Evolutionary conservation across 2,329 filamentous ascomycete species (phyloP), one percentile per base, ranked within the genome.

Genomic region (Aspergillus intermedius): DNA sequence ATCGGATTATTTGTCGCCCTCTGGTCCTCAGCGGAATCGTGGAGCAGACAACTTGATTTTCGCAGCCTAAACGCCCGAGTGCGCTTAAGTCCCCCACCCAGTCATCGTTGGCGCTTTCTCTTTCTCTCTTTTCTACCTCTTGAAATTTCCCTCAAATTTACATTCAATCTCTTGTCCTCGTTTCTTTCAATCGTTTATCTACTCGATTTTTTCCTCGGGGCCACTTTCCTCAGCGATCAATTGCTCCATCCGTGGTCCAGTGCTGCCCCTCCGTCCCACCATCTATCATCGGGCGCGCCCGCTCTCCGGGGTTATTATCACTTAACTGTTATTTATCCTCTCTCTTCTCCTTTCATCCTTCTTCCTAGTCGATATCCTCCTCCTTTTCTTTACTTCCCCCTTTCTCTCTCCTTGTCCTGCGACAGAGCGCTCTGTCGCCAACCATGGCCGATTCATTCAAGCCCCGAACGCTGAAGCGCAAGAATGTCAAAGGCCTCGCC

Each of bases 401-500:
- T 22, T 40, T 60, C 8, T 51, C 55, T 44, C 51, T 61, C 50
- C 60, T 44, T 45, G 45, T 49, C 44, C 45, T 49, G 44, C 50
- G 51, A 34, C 25, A 32, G 15, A 17, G 19, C 25, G 10, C n/a
- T 30, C 22, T 44, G 28, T 45, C 46, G 47, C 47, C 40, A 47
- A 58, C 5, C 56, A 83, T 83, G 77, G 75, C 77, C 55, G 80
- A 84, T 64, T 71, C 74, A 47, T 83, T 84, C 71, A 79, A 82
- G 67, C 75, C 79, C 49, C 77, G 80, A 67, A 94, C 93, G 53
- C 87, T 98, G 84, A 97, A 96, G 84, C 86, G 91, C 78, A 96
- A 97, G 82, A 98, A 98, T 69, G 87, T 95, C 71, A 97, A 97
- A 76, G 91, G 91, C 34, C 84, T 98, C 45, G 91, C 90, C 58